Percentiles rank a stretch among this genome's conserved stretches.
These are phyloP conservation scores for Dioszegia crocea DNA, from an alignment of 768 basidiomycete species.

Conservation along the genomic window DNA sequence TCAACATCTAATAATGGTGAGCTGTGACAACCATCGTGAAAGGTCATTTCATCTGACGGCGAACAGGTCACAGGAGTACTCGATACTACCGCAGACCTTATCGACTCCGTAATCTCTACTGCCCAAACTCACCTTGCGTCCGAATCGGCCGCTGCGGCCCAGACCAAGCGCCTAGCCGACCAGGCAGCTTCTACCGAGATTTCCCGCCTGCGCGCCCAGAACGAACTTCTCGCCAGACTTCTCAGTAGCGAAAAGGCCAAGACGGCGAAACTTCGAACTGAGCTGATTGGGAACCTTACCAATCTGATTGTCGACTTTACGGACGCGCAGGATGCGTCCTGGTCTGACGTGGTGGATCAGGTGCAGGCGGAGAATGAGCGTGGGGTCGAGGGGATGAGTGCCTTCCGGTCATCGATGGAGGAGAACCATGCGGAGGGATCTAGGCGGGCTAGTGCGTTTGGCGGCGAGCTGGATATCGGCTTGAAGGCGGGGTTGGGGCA, in stretches of 20 bases:
- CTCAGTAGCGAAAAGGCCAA: slow-evolving; percentile 65
- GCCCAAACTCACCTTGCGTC: slow-evolving; percentile 58
- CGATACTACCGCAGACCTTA: slow-evolving; percentile 58
- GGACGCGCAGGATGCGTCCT: slow-evolving; percentile 62
- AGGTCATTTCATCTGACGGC: slow-evolving; percentile 8
- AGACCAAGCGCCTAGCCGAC: slow-evolving; percentile 52
- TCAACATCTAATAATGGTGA: slow-evolving; percentile 37
- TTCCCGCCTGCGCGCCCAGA: slow-evolving; percentile 65
- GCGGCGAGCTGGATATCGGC: slow-evolving; percentile 45
- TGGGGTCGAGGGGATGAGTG: slow-evolving; percentile 57
- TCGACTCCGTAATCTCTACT: slow-evolving; percentile 62
- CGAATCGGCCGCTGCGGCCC: slow-evolving; percentile 57
- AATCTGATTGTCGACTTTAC: slow-evolving; percentile 68
- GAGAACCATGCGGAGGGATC: slow-evolving; percentile 52
- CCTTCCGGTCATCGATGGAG: slow-evolving; percentile 52
- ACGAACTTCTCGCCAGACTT: slow-evolving; percentile 60
- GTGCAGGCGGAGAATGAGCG: slow-evolving; percentile 60
- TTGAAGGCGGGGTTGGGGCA: slow-evolving; percentile 15
- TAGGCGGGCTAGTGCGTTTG: slow-evolving; percentile 55
- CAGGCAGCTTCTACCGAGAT: slow-evolving; percentile 49
- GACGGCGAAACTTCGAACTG: slow-evolving; percentile 65
- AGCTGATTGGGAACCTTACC: slow-evolving; percentile 71
- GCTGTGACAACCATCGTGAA: too few relatives aligned
- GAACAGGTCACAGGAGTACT: slow-evolving; percentile 53
- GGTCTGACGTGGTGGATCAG: slow-evolving; percentile 59